Conservation (phyloP, 257 asterid genomes). For the Knoxia roxburghii region DNA sequence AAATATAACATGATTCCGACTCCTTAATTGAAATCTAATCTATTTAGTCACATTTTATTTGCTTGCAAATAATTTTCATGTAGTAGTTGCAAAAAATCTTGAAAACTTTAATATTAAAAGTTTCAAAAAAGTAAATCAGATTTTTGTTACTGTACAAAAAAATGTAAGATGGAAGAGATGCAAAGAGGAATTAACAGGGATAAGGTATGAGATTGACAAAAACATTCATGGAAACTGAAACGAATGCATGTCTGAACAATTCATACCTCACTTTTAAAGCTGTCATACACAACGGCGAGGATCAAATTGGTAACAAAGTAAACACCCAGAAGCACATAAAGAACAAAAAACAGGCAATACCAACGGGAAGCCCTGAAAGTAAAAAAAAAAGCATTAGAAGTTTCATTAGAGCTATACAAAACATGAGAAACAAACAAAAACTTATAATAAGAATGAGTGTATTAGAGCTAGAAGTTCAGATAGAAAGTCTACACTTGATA, state of each 20-base stretch:
- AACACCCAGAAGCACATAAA: conserved; percentile 87
- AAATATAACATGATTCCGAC: background rate
- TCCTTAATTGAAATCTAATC: background rate
- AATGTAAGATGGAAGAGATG: background rate
- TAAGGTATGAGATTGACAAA: background rate
- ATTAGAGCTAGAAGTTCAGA: background rate
- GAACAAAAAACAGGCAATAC: conserved; percentile 74
- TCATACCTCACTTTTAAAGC: conserved; percentile 89
- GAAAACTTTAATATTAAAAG: background rate
- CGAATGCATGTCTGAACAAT: conserved; percentile 9
- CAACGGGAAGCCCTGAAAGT: conserved; percentile 82
- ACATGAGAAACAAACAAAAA: conserved; percentile 5
- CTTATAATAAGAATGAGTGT: background rate
- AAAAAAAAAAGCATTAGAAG: conserved; percentile 16
- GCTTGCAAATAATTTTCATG: too few relatives aligned
- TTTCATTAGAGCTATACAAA: conserved; percentile 15
- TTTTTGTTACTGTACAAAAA: background rate
- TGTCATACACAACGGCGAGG: conserved; percentile 97
- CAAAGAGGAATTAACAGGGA: background rate
- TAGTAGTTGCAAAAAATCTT: too few relatives aligned
- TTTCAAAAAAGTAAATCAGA: background rate
- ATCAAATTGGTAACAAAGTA: conserved; percentile 97
- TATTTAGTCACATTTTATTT: background rate
- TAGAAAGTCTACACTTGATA: background rate
- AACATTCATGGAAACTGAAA: background rate